Base-by-base conservation (phyloP, 1,284 basidiomycete genomes). In the Sanghuangporus weigelae region DNA sequence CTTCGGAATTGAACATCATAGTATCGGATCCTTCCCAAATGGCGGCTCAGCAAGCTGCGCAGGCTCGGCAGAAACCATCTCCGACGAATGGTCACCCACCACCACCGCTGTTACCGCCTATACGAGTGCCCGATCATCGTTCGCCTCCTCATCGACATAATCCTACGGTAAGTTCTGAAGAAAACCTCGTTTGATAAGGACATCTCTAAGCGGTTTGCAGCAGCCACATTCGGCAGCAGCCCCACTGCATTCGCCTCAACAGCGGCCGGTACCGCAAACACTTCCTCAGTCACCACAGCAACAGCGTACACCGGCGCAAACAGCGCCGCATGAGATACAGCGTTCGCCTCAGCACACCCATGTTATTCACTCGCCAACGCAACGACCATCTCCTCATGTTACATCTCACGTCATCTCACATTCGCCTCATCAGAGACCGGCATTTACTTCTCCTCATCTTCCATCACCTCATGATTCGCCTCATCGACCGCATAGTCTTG, bases 21-120 rank as follows among this genome's bases (percentile, higher is more conserved):
- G 59, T 60, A 44, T 50, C 53, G 48, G 59, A 60, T 59, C 58
- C 63, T 3, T 48, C 54, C 23, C 61, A 62, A 40, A 62, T 62
- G 61, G 61, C 61, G 31, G 55, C 55, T 12, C 61, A 62, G 21
- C 54, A 49, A 26, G 44, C 53, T 21, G 60, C 60, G 14, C 53
- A 62, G 38, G 38, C 61, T 40, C 42, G 56, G 8, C 53, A 54
- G 58, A 62, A 62, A 53, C 12, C 51, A 38, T 46, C 53, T 19
- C 53, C 53, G 10, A 35, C 39, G 4, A 51, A 54, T 44, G 26
- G 54, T 56, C 50, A 49, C 36, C 35, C 54, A n/a, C 49, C 49
- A 2, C 53, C 53, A 7, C 49, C 57, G 14, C n/a, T 59, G 11
- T 26, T 59, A 10, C 57, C 57, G 42, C 26, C 57, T 7, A 59